Evolutionary conservation across 176 grass and related monocot genomes (phyloP).

Genomic region (Pontederia paniculata): DNA sequence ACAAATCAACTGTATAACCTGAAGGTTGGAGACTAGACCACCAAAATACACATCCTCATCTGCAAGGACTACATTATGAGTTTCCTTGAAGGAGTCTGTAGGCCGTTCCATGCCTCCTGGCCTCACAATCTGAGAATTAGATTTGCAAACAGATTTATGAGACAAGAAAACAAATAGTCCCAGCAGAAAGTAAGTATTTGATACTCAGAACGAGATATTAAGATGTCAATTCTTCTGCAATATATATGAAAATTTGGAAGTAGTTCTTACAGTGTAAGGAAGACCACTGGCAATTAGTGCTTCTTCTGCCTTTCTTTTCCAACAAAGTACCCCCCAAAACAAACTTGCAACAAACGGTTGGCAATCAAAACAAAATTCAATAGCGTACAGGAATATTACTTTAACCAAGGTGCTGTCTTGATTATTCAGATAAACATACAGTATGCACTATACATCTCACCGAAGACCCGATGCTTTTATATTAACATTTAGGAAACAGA

Average conservation of each 20-base stretch:
- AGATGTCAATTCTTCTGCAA: background rate
- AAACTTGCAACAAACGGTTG: conserved; percentile 28
- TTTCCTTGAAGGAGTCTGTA: conserved; percentile 89
- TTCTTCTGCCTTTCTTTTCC: conserved; percentile 92
- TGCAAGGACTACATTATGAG: conserved; percentile 78
- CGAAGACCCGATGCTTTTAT: too few relatives aligned
- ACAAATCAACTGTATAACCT: conserved; percentile 15
- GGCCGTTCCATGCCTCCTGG: conserved; percentile 94
- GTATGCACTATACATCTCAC: background rate
- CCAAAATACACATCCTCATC: conserved; percentile 67
- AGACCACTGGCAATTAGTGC: conserved; percentile 60
- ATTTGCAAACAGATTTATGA: background rate
- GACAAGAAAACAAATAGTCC: background rate
- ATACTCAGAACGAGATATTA: background rate
- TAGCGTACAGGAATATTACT: too few relatives aligned
- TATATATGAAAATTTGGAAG: background rate
- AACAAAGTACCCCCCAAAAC: conserved; percentile 78
- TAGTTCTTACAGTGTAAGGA: conserved; percentile 56
- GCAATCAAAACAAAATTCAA: conserved; percentile 1
- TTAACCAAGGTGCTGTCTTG: background rate
- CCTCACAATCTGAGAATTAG: conserved; percentile 51
- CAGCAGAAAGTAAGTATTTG: background rate
- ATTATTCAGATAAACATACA: background rate
- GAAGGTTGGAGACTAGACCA: conserved; percentile 81
- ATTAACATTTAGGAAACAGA: background rate